Evolutionary conservation across 108 stramenopile genomes (phyloP).

Genomic region (Cyclotella kingstonii): DNA sequence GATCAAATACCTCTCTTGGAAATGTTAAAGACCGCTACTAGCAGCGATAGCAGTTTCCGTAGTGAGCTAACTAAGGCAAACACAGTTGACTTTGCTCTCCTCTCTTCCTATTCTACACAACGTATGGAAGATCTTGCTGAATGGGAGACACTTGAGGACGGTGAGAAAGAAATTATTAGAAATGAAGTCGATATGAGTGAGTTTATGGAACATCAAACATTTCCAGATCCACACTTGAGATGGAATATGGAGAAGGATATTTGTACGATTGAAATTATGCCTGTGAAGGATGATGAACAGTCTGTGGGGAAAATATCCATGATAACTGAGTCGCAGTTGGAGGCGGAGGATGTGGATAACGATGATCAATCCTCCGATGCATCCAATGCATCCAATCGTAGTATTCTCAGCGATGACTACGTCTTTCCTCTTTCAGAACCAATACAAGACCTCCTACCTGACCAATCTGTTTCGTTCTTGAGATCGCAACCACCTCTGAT

Average conservation of each 20-base stretch:
- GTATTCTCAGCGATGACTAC: conserved; percentile 77
- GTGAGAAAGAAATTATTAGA: conserved; percentile 24
- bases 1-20: conserved; percentile 22
- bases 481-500: conserved; percentile 57
- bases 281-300: not conserved
- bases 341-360: conserved; percentile 1
- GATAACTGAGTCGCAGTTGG: not conserved
- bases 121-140: conserved; percentile 71
- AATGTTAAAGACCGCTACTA: not conserved
- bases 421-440: conserved; percentile 49
- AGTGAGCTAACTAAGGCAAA: conserved; percentile 35
- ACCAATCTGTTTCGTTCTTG: not conserved
- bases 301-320: conserved; percentile 3
- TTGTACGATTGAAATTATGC: conserved; percentile 23
- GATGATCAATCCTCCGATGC: conserved; percentile 34
- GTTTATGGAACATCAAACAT: conserved; percentile 19
- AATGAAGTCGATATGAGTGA: conserved; percentile 24
- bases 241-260: conserved; percentile 59
- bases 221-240: conserved; percentile 59
- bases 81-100: conserved; percentile 41
- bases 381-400: conserved; percentile 38
- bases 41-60: conserved; percentile 2
- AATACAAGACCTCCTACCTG: conserved; percentile 17
- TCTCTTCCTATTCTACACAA: conserved; percentile 61
- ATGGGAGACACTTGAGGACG: conserved; percentile 45